Conservation (phyloP, 331 rosid genomes). For the Stylosanthes scabra region DNA sequence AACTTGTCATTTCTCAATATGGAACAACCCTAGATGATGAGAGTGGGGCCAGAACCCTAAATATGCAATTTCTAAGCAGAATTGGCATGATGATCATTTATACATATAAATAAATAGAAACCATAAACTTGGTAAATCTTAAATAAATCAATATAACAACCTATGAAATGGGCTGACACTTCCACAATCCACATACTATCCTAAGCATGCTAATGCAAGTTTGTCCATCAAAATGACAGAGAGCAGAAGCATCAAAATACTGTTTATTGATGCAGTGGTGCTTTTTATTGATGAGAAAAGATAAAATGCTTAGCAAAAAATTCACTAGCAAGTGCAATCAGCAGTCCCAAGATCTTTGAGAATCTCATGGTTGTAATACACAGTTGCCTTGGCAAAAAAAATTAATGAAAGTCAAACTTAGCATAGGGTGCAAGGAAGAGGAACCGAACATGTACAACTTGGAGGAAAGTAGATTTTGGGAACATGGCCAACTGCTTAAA, state of each 20-base stretch:
- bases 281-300: slow-evolving; percentile 9
- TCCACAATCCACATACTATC: background rate
- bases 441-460: slow-evolving; percentile 19
- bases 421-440: background rate
- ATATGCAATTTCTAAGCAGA: too few species aligned
- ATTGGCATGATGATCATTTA: background rate
- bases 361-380: background rate
- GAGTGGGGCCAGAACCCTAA: background rate
- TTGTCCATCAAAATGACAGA: slow-evolving; percentile 30
- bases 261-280: background rate
- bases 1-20: background rate
- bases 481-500: background rate
- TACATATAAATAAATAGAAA: background rate
- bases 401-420: background rate
- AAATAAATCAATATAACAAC: background rate
- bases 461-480: background rate
- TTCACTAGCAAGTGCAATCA: slow-evolving; percentile 11
- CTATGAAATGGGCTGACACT: background rate
- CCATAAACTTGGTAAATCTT: background rate
- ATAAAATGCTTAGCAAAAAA: slow-evolving; percentile 10
- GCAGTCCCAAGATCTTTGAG: background rate
- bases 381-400: background rate
- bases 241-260: slow-evolving; percentile 7
- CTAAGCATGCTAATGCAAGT: slow-evolving; percentile 18
- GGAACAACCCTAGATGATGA: background rate